Evolutionary conservation across 805 yeast species (phyloP).

Genomic region (Suhomyces canberraensis): DNA sequence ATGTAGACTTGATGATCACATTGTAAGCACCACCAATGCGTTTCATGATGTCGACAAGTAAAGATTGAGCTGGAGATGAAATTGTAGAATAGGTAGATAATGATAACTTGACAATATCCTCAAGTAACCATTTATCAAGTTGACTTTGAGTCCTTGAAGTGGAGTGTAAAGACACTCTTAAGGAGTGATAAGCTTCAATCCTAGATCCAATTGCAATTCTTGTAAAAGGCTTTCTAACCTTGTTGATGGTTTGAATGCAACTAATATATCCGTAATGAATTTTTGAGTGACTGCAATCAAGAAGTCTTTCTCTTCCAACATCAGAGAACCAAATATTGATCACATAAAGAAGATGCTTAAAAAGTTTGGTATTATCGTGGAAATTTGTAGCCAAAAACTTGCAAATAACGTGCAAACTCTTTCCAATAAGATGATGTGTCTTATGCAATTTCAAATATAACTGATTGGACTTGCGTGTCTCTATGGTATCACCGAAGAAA

Average conservation of each 20-base stretch:
- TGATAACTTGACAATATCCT: slow-evolving; percentile 61
- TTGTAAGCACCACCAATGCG: slow-evolving; percentile 66
- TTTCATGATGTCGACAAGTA: slow-evolving; percentile 65
- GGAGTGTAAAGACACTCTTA: slow-evolving; percentile 67
- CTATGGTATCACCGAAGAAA: slow-evolving; percentile 55
- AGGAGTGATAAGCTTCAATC: slow-evolving; percentile 68
- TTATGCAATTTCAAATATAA: slow-evolving; percentile 51
- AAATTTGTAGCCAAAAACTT: slow-evolving; percentile 44
- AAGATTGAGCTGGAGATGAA: slow-evolving; percentile 65
- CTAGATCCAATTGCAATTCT: slow-evolving; percentile 76
- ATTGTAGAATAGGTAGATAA: slow-evolving; percentile 69
- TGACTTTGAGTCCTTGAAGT: slow-evolving; percentile 69
- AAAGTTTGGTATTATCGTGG: slow-evolving; percentile 62
- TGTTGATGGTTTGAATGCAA: slow-evolving; percentile 59
- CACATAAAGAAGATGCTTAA: slow-evolving; percentile 60
- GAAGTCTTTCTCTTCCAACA: slow-evolving; percentile 68
- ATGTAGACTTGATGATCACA: slow-evolving; percentile 47
- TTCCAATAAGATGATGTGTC: slow-evolving; percentile 57
- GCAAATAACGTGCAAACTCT: slow-evolving; percentile 57
- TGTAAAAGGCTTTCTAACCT: slow-evolving; percentile 67
- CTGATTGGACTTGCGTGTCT: slow-evolving; percentile 36
- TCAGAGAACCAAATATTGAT: slow-evolving; percentile 77
- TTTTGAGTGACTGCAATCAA: slow-evolving; percentile 53
- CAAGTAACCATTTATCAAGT: slow-evolving; percentile 58
- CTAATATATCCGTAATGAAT: slow-evolving; percentile 56